These are phyloP conservation scores for Aureobasidium melanogenum DNA, from an alignment of 2,329 filamentous ascomycete genomes.

Conservation along the genomic window DNA sequence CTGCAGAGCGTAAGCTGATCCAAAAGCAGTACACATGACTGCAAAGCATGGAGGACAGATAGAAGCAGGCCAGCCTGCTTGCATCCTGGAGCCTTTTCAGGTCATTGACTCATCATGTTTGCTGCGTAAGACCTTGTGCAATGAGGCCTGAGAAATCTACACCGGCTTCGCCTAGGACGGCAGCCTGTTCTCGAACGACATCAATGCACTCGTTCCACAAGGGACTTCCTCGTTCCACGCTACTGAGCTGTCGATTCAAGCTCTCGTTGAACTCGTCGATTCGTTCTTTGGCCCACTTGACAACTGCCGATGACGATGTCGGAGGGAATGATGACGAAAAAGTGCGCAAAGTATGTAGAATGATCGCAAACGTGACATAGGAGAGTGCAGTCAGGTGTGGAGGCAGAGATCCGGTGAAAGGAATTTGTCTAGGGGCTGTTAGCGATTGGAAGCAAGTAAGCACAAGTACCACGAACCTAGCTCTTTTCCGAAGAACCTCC, in stretches of 20 bases:
- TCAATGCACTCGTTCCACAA: slow-evolving; percentile 79
- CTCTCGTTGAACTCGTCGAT: slow-evolving; percentile 84
- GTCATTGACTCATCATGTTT: not conserved
- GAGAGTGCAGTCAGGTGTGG: slow-evolving; percentile 92
- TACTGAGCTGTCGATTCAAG: slow-evolving; percentile 75
- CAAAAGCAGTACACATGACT: not conserved
- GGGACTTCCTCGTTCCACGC: slow-evolving; percentile 64
- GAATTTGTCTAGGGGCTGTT: slow-evolving; percentile 60
- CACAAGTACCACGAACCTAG: slow-evolving; percentile 49
- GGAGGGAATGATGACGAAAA: slow-evolving; percentile 57
- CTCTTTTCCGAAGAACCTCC: slow-evolving; percentile 68
- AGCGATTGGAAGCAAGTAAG: slow-evolving; percentile 18
- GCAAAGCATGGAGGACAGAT: not conserved
- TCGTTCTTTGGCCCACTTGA: slow-evolving; percentile 97
- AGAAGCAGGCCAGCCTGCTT: not conserved
- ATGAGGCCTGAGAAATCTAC: slow-evolving; percentile 83
- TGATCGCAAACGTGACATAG: slow-evolving; percentile 89
- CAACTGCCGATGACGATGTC: slow-evolving; percentile 78
- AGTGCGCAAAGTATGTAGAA: slow-evolving; percentile 71
- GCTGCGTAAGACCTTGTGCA: slow-evolving; percentile 41
- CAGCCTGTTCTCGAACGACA: slow-evolving; percentile 70
- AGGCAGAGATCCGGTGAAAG: slow-evolving; percentile 88
- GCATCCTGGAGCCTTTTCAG: not conserved
- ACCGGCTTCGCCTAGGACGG: slow-evolving; percentile 73
- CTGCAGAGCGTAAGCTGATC: not conserved